phyloP scores from a whole-genome alignment of 441 rosid genomes.

The Breynia disticha region DNA sequence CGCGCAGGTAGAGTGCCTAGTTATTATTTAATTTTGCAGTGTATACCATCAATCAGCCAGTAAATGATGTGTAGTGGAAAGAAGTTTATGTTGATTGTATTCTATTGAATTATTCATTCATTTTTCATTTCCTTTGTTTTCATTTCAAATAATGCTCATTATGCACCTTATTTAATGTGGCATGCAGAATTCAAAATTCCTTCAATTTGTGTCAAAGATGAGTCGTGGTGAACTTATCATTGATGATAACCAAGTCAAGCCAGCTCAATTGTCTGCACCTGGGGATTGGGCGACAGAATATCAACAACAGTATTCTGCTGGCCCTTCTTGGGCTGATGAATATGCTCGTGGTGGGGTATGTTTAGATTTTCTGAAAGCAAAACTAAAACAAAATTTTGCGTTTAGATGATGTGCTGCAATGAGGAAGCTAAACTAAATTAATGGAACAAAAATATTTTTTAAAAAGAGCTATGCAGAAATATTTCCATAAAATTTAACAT shows the following conservation, averaged over 20 bases:
- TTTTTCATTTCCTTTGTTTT: background rate
- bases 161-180: constrained; percentile 14
- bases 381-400: background rate
- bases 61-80: no score
- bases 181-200: constrained; percentile 94
- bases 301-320: constrained; percentile 62
- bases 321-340: constrained; percentile 89
- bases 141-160: constrained; percentile 1
- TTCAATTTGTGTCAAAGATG: constrained; percentile 97
- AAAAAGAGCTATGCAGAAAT: no score
- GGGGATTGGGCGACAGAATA: constrained; percentile 91
- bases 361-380: constrained; percentile 10
- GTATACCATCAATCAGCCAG: no score
- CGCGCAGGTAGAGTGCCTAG: no score
- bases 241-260: constrained; percentile 87
- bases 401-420: background rate
- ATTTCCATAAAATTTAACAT: no score
- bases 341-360: constrained; percentile 50
- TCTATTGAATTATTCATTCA: background rate
- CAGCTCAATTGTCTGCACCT: constrained; percentile 34
- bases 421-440: no score
- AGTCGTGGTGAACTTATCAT: constrained; percentile 97
- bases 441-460: no score
- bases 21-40: no score
- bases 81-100: no score